Evolutionary conservation across 306 rosid species (phyloP), one percentile per base, ranked within the genome.

Genomic region (Medicago arabica): DNA sequence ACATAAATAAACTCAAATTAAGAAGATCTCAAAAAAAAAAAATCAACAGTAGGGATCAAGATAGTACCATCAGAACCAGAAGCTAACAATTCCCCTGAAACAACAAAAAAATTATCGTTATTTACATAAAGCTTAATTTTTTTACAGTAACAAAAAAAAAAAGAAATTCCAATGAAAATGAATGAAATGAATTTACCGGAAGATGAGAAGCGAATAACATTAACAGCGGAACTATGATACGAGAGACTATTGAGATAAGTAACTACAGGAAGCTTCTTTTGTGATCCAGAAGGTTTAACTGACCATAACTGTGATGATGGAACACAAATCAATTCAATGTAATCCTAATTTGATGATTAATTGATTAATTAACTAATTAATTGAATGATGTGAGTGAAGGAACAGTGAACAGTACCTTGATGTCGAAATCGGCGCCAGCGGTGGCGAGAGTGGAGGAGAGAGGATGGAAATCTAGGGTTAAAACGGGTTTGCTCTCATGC

Each of bases 401-500:
- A 54, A 54, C 8, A 19, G 61, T 19, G 38, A 21, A 23, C 1
- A 18, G 44, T 25, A 92, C 97, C 98, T 95, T 92, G 88, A 95
- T 92, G 81, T 89, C 99, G 83, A 83, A 92, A 83, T 95, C 98
- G 74, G 98, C 97, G 81, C 98, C 98, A 71, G 90, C 98, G 46
- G 98, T 92, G 75, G 98, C 98, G 17, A 95, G 92, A 58, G 87
- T 87, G 76, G 86, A 66, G 41, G 97, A 84, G 77, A 71, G 74
- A 7, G 97, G 96, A 69, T 92, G 93, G 72, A 92, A 92, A 76
- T 95, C 98, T 14, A 92, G 91, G 83, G 96, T 82, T 62, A 95
- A 82, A 12, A 92, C 89, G 5, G 97, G 96, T 79, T 92, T 95
- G 1, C 86, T 69, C 55, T 90, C 91, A 69, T 92, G 98, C 98